These are phyloP conservation scores for Hydrangea macrophylla DNA, from an alignment of 148 eudicot species.

Conservation along the genomic window DNA sequence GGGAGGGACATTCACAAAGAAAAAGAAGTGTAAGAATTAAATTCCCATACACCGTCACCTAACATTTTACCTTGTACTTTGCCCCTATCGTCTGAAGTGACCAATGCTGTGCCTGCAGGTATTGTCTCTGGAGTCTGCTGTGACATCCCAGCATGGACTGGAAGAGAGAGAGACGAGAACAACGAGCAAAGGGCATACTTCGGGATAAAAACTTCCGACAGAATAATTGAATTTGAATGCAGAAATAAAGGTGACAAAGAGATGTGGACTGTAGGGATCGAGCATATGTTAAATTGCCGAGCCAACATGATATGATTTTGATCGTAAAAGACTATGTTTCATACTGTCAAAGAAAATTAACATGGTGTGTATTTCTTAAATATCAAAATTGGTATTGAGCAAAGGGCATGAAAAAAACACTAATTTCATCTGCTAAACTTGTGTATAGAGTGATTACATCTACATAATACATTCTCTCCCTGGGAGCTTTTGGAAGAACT, in stretches of 20 bases:
- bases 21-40: constrained; percentile 87
- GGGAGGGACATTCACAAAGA: constrained; percentile 93
- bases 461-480: not conserved
- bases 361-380: not conserved
- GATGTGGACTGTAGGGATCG: constrained; percentile 79
- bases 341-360: not conserved
- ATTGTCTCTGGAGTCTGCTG: constrained; percentile 61
- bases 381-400: not conserved
- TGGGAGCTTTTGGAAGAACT: not conserved
- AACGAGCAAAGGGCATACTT: constrained; percentile 62
- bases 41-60: not conserved
- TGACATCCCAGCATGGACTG: constrained; percentile 80
- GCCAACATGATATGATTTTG: constrained; percentile 25
- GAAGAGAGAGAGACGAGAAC: constrained; percentile 54
- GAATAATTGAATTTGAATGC: constrained; percentile 88
- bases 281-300: constrained; percentile 65
- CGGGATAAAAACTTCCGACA: constrained; percentile 72
- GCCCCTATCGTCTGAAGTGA: constrained; percentile 14
- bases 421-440: not conserved
- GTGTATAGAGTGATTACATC: not conserved
- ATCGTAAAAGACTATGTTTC: not conserved
- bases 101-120: constrained; percentile 41
- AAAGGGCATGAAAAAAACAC: not conserved
- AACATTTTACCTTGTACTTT: not conserved
- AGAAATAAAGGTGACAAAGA: constrained; percentile 67